A percentile compares a stretch with the other conserved stretches of the same genome.
Evolutionary conservation across 2,329 filamentous ascomycete genomes (phyloP).

Genomic region (Escovopsis sp.): DNA sequence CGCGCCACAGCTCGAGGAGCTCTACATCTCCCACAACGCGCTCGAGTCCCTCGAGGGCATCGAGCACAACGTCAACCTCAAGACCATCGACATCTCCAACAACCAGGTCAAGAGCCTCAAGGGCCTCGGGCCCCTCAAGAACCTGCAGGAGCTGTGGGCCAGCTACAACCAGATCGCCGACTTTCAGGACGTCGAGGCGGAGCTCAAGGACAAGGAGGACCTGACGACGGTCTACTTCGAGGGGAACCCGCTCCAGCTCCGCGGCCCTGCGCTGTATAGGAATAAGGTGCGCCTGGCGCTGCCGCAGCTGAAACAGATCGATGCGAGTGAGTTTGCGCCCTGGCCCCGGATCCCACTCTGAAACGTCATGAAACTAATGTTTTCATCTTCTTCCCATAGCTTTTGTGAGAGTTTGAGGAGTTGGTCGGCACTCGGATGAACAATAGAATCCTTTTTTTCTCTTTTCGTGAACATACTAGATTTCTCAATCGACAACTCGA

Average conservation of each 20-base stretch:
- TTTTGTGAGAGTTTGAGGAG: conserved; percentile 6
- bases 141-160: conserved; percentile 87
- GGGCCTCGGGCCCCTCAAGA: conserved; percentile 51
- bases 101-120: conserved; percentile 67
- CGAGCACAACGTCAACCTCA: conserved; percentile 49
- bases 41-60: conserved; percentile 64
- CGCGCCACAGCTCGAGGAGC: conserved; percentile 67
- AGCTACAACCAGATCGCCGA: conserved; percentile 72
- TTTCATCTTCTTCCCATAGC: background rate
- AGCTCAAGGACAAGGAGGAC: conserved; percentile 62
- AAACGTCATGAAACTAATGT: background rate
- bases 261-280: conserved; percentile 69
- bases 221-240: conserved; percentile 92
- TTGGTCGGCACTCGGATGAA: background rate
- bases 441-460: too few species aligned
- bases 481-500: too few species aligned
- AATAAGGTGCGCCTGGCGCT: conserved; percentile 85
- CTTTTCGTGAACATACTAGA: too few species aligned
- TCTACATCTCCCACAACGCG: conserved; percentile 94
- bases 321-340: conserved; percentile 67
- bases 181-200: conserved; percentile 69
- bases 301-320: conserved; percentile 83
- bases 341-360: background rate
- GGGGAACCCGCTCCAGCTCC: conserved; percentile 75
- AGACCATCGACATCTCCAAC: conserved; percentile 76